A percentile compares a stretch with the other conserved stretches of the same genome.
Conservation (phyloP, 768 basidiomycete genomes). For the Coprinopsis cinerea region DNA sequence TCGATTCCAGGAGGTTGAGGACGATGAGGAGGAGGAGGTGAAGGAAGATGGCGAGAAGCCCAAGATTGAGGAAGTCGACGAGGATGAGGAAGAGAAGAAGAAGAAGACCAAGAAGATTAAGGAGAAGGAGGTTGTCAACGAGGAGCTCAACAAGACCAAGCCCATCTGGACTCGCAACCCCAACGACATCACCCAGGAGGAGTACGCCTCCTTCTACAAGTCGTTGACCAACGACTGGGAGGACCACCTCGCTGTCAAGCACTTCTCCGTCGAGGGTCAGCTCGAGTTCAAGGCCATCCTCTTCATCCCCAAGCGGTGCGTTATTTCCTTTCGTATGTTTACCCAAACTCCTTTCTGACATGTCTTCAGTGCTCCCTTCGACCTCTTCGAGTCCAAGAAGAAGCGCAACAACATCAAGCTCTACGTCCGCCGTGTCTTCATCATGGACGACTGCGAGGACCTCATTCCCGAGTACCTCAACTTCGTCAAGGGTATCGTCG, state of each 20-base stretch:
- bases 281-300: constrained; percentile 99
- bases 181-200: constrained; percentile 85
- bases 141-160: constrained; percentile 99
- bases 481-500: constrained; percentile 99
- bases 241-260: constrained; percentile 98
- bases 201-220: constrained; percentile 98
- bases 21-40: constrained; percentile 67
- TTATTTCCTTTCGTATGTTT: constrained; percentile 1
- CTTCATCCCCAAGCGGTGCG: constrained; percentile 91
- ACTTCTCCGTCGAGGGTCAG: constrained; percentile 99
- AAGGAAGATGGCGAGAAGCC: constrained; percentile 71
- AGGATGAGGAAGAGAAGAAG: constrained; percentile 80
- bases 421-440: constrained; percentile 99
- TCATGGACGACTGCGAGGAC: constrained; percentile 99
- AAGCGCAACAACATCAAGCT: constrained; percentile 99
- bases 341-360: constrained; percentile 3
- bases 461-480: constrained; percentile 99
- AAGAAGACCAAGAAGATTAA: constrained; percentile 95
- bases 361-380: constrained; percentile 81
- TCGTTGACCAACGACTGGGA: constrained; percentile 99
- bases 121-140: constrained; percentile 80
- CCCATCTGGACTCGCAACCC: constrained; percentile 99
- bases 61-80: constrained; percentile 80
- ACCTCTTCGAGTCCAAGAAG: constrained; percentile 99
- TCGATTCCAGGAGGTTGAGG: constrained; percentile 70